These are phyloP conservation scores for Westerdykella aurantiaca DNA, from an alignment of 2,329 filamentous ascomycete genomes.

Conservation along the genomic window DNA sequence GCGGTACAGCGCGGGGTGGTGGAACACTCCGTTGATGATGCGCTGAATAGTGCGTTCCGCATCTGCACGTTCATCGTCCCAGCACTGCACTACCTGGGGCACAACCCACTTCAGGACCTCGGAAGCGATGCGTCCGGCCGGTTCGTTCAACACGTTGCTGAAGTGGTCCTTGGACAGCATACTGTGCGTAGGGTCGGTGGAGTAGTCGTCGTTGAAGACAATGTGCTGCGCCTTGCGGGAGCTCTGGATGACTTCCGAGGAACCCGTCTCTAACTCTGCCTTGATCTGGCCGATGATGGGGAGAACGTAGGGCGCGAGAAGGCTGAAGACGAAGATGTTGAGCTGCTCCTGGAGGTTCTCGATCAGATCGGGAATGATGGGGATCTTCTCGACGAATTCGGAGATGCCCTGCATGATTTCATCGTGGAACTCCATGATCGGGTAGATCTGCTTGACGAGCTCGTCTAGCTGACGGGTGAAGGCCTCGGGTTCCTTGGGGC, in stretches of 20 bases:
- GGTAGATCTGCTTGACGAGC: slow-evolving; percentile 74
- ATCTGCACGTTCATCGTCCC: slow-evolving; percentile 71
- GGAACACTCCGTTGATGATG: slow-evolving; percentile 76
- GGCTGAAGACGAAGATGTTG: slow-evolving; percentile 83
- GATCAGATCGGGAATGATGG: slow-evolving; percentile 74
- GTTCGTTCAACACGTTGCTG: slow-evolving; percentile 80
- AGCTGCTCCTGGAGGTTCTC: slow-evolving; percentile 84
- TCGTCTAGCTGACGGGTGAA: slow-evolving; percentile 72
- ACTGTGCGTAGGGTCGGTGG: slow-evolving; percentile 80
- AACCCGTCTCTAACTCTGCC: slow-evolving; percentile 77
- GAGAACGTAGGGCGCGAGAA: slow-evolving; percentile 81
- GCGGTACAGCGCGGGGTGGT: slow-evolving; percentile 76
- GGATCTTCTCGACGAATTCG: slow-evolving; percentile 75
- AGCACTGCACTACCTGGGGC: slow-evolving; percentile 80
- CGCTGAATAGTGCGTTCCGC: slow-evolving; percentile 64
- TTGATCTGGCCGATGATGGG: slow-evolving; percentile 85
- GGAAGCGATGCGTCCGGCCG: slow-evolving; percentile 76
- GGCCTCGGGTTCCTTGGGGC: slow-evolving; percentile 74
- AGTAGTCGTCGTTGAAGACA: slow-evolving; percentile 75
- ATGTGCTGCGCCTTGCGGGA: slow-evolving; percentile 78
- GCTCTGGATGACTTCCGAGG: slow-evolving; percentile 79
- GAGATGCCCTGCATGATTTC: slow-evolving; percentile 75
- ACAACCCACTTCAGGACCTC: slow-evolving; percentile 78
- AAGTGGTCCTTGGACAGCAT: slow-evolving; percentile 98
- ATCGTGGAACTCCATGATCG: slow-evolving; percentile 86